Base-by-base conservation (phyloP, 1,284 basidiomycete species). In the Boletellus sp. region DNA sequence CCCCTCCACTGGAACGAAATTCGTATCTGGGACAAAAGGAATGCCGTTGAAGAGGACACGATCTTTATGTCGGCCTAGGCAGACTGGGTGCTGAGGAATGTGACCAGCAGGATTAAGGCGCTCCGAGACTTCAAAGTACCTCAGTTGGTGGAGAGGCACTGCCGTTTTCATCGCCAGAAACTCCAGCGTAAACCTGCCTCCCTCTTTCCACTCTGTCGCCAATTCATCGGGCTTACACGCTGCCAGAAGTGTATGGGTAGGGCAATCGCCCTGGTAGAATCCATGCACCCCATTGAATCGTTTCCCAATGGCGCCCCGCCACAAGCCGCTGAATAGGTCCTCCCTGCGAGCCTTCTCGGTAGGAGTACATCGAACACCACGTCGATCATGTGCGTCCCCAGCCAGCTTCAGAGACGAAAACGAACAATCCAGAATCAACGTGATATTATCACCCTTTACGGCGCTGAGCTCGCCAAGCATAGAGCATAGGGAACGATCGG, bases 381-480 rank as follows among this genome's bases (percentile, higher is more conserved):
- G 73, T 30, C 79, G 74, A 57, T 75, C 70, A 21, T 71, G 73
- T 28, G 67, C 60, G 19, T 71, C 70, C 44, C 70, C 64, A 11
- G 65, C 63, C 19, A 73, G 67, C 40, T 71, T 69, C 15, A 68
- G 55, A 7, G 78, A 74, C 16, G 77, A 74, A 66, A 86, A 86
- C 59, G 81, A 85, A 56, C 80, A 77, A 62, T 86, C 85, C 35
- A 85, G 70, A 47, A 86, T 75, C 47, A 86, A 65, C 4, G 83
- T 82, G 62, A 86, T 80, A 54, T 86, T 86, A 61, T 85, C 71
- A 26, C 84, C 85, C 59, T 87, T 87, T 36, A 66, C 68, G 21
- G 66, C 65, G 18, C 74, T 71, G 40, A 86, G 74, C 50, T 83
- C 79, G 44, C 61, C 59, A 18, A 86, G 66, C 73, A 86, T 78